Base-by-base conservation (phyloP, 148 eudicot genomes). In the Rhododendron kiyosumense region DNA sequence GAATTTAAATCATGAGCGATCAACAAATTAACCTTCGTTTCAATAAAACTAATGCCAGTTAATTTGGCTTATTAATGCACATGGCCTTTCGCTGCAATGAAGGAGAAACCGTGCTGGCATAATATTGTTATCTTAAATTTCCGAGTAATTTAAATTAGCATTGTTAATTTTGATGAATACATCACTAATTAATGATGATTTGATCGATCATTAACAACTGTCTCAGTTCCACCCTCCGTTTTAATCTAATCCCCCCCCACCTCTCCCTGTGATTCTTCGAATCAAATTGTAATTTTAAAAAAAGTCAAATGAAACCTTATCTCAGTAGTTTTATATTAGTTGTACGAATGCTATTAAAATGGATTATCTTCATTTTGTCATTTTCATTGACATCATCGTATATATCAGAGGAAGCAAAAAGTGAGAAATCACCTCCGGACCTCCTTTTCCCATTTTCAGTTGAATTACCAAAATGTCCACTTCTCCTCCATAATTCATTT, bases 41-140 rank as follows among this genome's bases (percentile, higher is more conserved):
- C 7, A 22, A 10, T 17, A 54, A 22, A 34, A 34, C 13, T 52
- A 81, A 63, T 28, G 69, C 26, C 83, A 1, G 43, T 41, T 41
- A 41, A 54, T 59, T 82, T 82, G n/a, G n/a, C n/a, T 34, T 20
- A 22, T 46, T 45, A 22, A 59, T 82, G 84, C 84, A 82, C 84
- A 82, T 82, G 84, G 48, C 41, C 74, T 82, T 82, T 57, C 20
- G 49, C 84, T 82, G 9, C 48, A 82, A 59, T 38, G 84, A 59
- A 59, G 84, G 84, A 82, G 84, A 82, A 82, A 82, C 32, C 24
- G 32, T 57, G 2, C 24, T 20, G 84, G 5, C 28, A 57, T 7
- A 54, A 5, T 41, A 41, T 46, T 34, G 48, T 82, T n/a, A 11
- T 63, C 34, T 34, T 57, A n/a, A 30, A 13, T 1, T 26, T 9